phyloP scores from a whole-genome alignment of 108 stramenopile species.

The Nannochloropsis salina region DNA sequence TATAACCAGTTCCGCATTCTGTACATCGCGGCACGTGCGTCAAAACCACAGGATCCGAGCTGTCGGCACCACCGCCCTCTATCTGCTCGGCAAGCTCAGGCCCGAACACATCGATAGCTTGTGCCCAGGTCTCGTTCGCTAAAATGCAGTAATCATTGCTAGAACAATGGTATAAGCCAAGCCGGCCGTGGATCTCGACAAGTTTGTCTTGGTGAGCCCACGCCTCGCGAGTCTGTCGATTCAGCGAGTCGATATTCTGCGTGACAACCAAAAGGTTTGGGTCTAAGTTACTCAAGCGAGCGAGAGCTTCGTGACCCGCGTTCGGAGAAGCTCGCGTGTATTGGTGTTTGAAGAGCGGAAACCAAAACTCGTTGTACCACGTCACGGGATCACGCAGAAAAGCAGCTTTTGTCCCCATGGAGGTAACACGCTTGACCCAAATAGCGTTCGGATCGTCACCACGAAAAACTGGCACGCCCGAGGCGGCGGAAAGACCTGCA shows the following conservation, averaged over 20 bases:
- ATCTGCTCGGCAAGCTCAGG: background rate
- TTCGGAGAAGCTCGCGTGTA: conserved; percentile 30
- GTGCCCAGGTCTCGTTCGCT: background rate
- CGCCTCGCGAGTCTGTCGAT: background rate
- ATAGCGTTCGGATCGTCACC: background rate
- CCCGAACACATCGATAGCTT: background rate
- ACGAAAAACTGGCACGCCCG: conserved; percentile 13
- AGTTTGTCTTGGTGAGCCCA: conserved; percentile 34
- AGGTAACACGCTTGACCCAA: conserved; percentile 1
- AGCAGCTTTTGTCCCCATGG: conserved; percentile 24
- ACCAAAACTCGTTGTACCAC: conserved; percentile 46
- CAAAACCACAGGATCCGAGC: background rate
- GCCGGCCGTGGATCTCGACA: conserved; percentile 42
- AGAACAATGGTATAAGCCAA: conserved; percentile 42
- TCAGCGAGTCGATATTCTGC: conserved; percentile 36
- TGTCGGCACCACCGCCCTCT: background rate
- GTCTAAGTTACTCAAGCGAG: conserved; percentile 21
- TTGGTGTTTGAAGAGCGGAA: conserved; percentile 28
- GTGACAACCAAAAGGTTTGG: conserved; percentile 31
- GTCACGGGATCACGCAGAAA: conserved; percentile 32
- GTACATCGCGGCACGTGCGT: background rate
- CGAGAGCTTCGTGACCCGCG: conserved; percentile 43
- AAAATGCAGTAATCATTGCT: background rate
- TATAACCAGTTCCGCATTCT: background rate
- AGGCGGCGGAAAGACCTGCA: background rate